A percentile compares a stretch with the other conserved stretches of the same genome.
Evolutionary conservation across 208 protist genomes (phyloP).

Genomic region (Jaenimonas drosophilae): DNA sequence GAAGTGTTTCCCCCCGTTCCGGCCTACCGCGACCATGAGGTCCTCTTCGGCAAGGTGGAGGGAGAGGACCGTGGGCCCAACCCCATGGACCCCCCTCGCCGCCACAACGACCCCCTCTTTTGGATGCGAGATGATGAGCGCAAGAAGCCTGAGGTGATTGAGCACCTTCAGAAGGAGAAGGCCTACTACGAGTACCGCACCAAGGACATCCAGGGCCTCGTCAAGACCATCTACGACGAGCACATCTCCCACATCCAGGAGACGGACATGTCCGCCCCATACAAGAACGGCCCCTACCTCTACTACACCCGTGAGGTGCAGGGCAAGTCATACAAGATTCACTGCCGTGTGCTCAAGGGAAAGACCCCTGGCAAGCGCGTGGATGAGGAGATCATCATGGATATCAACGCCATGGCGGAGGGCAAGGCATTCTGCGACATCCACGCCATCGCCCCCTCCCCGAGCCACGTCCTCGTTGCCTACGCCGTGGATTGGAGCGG

Average conservation of each 20-base stretch:
- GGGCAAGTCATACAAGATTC: slow-evolving; percentile 81
- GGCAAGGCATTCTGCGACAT: slow-evolving; percentile 77
- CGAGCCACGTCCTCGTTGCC: slow-evolving; percentile 46
- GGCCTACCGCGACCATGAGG: slow-evolving; percentile 38
- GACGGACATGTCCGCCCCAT: slow-evolving; percentile 69
- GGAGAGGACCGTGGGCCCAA: slow-evolving; percentile 76
- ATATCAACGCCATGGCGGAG: slow-evolving; percentile 77
- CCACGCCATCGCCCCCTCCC: slow-evolving; percentile 28
- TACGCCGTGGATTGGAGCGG: slow-evolving; percentile 82
- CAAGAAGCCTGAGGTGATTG: slow-evolving; percentile 64
- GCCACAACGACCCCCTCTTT: slow-evolving; percentile 66
- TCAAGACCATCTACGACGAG: slow-evolving; percentile 67
- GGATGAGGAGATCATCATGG: slow-evolving; percentile 70
- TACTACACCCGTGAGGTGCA: slow-evolving; percentile 82
- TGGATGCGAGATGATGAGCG: slow-evolving; percentile 80
- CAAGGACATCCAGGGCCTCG: slow-evolving; percentile 39
- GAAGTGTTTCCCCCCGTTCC: slow-evolving; percentile 39
- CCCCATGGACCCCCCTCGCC: slow-evolving; percentile 77
- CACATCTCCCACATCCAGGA: slow-evolving; percentile 84
- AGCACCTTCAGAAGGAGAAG: slow-evolving; percentile 72
- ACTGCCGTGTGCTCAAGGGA: slow-evolving; percentile 58
- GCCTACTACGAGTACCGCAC: slow-evolving; percentile 61
- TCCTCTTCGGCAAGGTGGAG: slow-evolving; percentile 71
- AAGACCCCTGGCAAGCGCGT: slow-evolving; percentile 26
- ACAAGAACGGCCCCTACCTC: slow-evolving; percentile 42